Conservation (phyloP, 257 asterid genomes). For the Hygrophila difformis region DNA sequence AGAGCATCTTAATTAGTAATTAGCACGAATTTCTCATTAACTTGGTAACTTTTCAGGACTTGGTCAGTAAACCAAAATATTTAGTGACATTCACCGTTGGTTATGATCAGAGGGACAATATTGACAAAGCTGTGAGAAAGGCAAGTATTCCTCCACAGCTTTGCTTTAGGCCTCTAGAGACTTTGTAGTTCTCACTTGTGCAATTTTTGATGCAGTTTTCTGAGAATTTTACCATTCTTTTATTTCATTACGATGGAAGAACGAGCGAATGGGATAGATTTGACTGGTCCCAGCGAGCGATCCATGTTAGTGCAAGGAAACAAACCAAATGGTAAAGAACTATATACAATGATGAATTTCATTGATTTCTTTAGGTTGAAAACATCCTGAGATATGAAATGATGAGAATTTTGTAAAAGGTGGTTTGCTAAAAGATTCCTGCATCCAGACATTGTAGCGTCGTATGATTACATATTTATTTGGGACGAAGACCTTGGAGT, state of each 20-base stretch:
- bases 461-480: too few species aligned
- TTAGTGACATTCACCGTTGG: too few species aligned
- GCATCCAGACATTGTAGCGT: too few species aligned
- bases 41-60: slow-evolving; percentile 31
- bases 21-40: slow-evolving; percentile 10
- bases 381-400: background rate
- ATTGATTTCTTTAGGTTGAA: background rate
- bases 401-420: slow-evolving; percentile 32
- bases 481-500: too few species aligned
- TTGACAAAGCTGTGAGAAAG: slow-evolving; percentile 62
- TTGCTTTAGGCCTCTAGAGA: background rate
- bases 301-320: too few species aligned
- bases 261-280: slow-evolving; percentile 66
- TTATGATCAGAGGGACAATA: slow-evolving; percentile 37
- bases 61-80: slow-evolving; percentile 43
- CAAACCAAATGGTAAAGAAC: slow-evolving; percentile 57
- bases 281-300: slow-evolving; percentile 65
- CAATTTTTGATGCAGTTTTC: slow-evolving; percentile 40
- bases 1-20: too few species aligned
- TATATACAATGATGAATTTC: background rate
- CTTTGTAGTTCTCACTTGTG: background rate
- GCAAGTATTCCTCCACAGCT: slow-evolving; percentile 11
- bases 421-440: slow-evolving; percentile 89
- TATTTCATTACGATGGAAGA: slow-evolving; percentile 67
- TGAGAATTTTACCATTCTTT: slow-evolving; percentile 44